phyloP scores from a whole-genome alignment of 257 asterid genomes.

The Solanum ossicruentum region DNA sequence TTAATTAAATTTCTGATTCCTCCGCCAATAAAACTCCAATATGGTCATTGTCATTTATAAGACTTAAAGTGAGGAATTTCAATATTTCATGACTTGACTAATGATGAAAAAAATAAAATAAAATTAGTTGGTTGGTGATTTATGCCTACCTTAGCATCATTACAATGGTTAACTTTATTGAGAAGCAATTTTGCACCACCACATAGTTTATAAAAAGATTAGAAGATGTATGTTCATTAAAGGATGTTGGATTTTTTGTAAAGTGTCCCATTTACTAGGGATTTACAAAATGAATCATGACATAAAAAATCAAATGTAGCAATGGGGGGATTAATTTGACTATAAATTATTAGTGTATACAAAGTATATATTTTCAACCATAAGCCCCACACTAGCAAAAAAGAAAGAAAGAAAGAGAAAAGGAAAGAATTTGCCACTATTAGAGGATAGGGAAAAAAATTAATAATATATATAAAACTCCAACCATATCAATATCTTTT shows the following conservation, averaged over 20 bases:
- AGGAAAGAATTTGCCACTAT: background rate
- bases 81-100: background rate
- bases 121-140: slow-evolving; percentile 11
- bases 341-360: background rate
- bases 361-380: background rate
- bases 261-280: background rate
- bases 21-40: background rate
- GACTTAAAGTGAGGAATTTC: background rate
- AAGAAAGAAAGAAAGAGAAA: background rate
- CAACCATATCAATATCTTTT: background rate
- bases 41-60: slow-evolving; percentile 10
- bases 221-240: background rate
- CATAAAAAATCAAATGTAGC: background rate
- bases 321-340: background rate
- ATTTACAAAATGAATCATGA: background rate
- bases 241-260: background rate
- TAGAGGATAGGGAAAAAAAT: background rate
- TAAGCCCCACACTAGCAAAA: background rate
- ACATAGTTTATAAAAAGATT: background rate
- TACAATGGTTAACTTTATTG: slow-evolving; percentile 1
- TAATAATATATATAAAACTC: background rate
- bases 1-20: too few species aligned
- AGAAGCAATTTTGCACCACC: background rate
- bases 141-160: background rate
- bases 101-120: background rate